These are phyloP conservation scores for Incumbomyces delicatus DNA, from an alignment of 2,329 filamentous ascomycete species.

Conservation along the genomic window DNA sequence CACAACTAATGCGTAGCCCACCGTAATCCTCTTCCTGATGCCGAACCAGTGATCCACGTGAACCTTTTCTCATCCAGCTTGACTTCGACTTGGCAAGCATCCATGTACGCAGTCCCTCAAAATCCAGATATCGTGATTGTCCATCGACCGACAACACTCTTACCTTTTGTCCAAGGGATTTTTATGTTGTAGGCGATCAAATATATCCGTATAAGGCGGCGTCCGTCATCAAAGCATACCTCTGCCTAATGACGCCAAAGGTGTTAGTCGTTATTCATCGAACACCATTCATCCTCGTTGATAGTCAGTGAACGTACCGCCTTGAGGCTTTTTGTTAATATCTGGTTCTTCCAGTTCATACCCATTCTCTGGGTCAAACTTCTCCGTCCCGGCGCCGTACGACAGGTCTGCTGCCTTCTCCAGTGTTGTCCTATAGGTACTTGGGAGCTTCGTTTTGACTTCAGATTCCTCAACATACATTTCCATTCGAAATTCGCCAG, in stretches of 20 bases:
- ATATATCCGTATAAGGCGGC: too few species aligned
- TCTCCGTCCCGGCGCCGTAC: conserved; percentile 16
- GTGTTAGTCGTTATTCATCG: not conserved
- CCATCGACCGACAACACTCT: too few species aligned
- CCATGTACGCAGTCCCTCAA: too few species aligned
- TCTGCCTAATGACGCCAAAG: not conserved
- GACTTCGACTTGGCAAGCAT: too few species aligned
- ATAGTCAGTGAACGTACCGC: conserved; percentile 4
- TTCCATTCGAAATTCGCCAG: conserved; percentile 57
- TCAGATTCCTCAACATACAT: conserved; percentile 60
- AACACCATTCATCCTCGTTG: not conserved
- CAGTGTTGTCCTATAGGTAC: conserved; percentile 5
- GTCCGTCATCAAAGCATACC: too few species aligned
- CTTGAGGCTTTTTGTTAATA: conserved; percentile 14
- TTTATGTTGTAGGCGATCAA: too few species aligned
- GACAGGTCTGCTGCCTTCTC: conserved; percentile 13
- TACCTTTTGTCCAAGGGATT: too few species aligned
- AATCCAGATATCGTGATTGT: too few species aligned
- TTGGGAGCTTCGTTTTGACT: conserved; percentile 35
- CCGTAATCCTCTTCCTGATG: too few species aligned
- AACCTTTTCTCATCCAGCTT: too few species aligned
- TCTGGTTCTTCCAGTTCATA: conserved; percentile 17
- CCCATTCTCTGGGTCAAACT: conserved; percentile 13
- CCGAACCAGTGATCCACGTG: too few species aligned
- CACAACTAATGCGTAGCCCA: too few species aligned